phyloP scores from a whole-genome alignment of 495 filamentous ascomycete species.

The Hypoxylon cercidicola region DNA sequence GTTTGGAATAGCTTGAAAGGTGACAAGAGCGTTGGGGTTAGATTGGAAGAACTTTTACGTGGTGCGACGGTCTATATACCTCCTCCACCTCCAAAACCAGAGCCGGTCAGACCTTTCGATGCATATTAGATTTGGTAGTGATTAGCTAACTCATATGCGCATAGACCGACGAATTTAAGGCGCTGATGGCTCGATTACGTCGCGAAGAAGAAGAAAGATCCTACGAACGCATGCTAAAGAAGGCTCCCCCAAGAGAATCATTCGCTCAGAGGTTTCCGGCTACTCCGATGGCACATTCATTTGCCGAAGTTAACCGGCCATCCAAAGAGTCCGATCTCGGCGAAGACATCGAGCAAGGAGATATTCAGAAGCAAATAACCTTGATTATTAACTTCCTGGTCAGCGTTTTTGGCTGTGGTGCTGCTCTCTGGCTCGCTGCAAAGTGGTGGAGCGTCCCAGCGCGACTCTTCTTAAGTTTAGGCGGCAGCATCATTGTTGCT shows the following conservation, averaged over 20 bases:
- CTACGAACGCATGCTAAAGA: conserved; percentile 80
- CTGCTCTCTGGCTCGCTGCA: conserved; percentile 77
- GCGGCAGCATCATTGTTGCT: conserved; percentile 75
- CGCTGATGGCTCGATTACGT: conserved; percentile 85
- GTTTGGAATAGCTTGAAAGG: conserved; percentile 67
- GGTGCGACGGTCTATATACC: conserved; percentile 79
- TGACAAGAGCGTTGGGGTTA: conserved; percentile 44
- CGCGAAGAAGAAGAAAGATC: conserved; percentile 78
- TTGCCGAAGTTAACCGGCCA: conserved; percentile 58
- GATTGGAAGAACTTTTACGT: conserved; percentile 72
- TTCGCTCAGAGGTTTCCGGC: conserved; percentile 68
- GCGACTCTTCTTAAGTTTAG: conserved; percentile 74
- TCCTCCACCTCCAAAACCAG: conserved; percentile 78
- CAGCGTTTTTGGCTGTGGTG: conserved; percentile 75
- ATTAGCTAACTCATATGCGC: conserved; percentile 34
- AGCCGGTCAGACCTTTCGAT: conserved; percentile 69
- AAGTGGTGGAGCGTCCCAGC: conserved; percentile 75
- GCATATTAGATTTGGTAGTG: background rate
- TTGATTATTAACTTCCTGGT: conserved; percentile 79
- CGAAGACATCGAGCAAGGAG: conserved; percentile 69
- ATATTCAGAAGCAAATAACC: conserved; percentile 79
- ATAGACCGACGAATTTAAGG: conserved; percentile 87
- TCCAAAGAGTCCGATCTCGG: conserved; percentile 51
- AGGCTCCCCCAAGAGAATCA: conserved; percentile 63
- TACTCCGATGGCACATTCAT: conserved; percentile 58